These are phyloP conservation scores for Saccharomycodes ludwigii DNA, from an alignment of 805 yeast species.

Conservation along the genomic window DNA sequence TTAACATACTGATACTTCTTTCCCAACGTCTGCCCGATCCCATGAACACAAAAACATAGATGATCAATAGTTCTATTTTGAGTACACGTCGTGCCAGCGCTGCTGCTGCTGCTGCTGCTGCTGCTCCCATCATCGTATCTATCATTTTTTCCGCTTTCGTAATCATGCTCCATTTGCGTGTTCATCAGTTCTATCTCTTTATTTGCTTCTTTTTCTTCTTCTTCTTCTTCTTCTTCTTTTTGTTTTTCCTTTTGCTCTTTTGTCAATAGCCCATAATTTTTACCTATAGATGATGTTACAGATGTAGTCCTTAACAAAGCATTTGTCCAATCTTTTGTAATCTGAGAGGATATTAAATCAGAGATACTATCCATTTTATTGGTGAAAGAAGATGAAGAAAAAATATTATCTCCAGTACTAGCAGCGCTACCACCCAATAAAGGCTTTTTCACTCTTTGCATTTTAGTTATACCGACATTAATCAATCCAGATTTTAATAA, in stretches of 20 bases:
- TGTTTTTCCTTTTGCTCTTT: not conserved
- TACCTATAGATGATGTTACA: too few relatives aligned
- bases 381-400: too few relatives aligned
- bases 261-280: too few relatives aligned
- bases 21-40: constrained; percentile 86
- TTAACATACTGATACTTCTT: constrained; percentile 67
- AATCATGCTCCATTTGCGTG: constrained; percentile 39
- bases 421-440: too few relatives aligned
- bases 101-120: too few relatives aligned
- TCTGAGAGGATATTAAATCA: too few relatives aligned
- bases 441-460: constrained; percentile 10
- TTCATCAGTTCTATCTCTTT: constrained; percentile 23
- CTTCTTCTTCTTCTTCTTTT: not conserved
- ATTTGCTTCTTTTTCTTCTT: not conserved
- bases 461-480: constrained; percentile 1
- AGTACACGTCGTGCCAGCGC: constrained; percentile 27
- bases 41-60: constrained; percentile 81
- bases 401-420: too few relatives aligned
- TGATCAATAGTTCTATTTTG: constrained; percentile 34
- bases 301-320: too few relatives aligned
- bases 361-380: too few relatives aligned
- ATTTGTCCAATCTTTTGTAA: too few relatives aligned
- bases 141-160: constrained; percentile 33
- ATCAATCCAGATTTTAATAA: constrained; percentile 8
- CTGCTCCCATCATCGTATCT: too few relatives aligned